Base-by-base conservation (phyloP, 2,329 filamentous ascomycete genomes). In the Paecilomyces sp. region DNA sequence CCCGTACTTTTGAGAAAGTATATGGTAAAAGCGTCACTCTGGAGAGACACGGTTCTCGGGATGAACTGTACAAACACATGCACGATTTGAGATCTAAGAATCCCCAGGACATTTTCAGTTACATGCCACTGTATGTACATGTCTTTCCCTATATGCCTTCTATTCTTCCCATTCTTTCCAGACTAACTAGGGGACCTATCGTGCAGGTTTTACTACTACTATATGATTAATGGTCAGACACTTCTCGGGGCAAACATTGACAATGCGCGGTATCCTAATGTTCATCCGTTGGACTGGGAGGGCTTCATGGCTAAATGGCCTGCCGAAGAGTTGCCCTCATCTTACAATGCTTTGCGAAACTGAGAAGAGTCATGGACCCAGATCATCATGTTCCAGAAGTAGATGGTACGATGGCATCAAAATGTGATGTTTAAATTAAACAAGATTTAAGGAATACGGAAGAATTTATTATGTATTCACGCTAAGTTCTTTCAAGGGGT, bases 31-130 rank as follows among this genome's bases (percentile, higher is more conserved):
- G 62, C 57, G 64, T 24, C 31, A 64, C 18, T 30, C 72, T 5
- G 60, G 71, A 53, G 25, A 53, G 62, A 9, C 64, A 60, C 24
- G 71, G 71, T 15, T 67, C 64, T 3, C 56, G 70, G 15, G 66
- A 71, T 7, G 70, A 73, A 2, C 60, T 73, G 25, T 66, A 70
- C 57, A 61, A 60, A 24, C 58, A 57, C 8, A 73, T 72, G 69
- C 64, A 69, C 31, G 53, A 56, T 8, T 22, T 63, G 22, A 56
- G 63, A 7, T 55, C 53, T 9, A 52, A 65, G 41, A 54, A 63
- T 15, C 64, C 65, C 3, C 31, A 51, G 25, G 54, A 66, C 22
- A 41, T 64, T 3, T 66, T 60, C 22, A 57, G 56, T 15, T 67
- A 65, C 41, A 60, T 67, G 57, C 30, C 60, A 11, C 30, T 63